These are phyloP conservation scores for Echites panduratus DNA, from an alignment of 257 asterid genomes.

Conservation along the genomic window DNA sequence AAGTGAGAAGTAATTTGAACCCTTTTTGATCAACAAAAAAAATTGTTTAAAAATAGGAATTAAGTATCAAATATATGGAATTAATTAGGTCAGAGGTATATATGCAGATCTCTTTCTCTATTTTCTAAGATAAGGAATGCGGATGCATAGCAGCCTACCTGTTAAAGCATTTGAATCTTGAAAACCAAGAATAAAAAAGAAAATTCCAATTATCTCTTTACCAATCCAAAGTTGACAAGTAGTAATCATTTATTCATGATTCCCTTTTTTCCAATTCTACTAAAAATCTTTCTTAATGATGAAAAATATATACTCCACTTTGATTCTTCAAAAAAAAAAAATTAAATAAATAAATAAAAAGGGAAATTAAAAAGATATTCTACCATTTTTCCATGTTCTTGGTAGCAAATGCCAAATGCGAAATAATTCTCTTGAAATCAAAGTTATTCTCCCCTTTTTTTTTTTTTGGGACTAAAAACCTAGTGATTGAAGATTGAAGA, in stretches of 20 bases:
- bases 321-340: neutral
- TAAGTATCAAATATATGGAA: constrained; percentile 8
- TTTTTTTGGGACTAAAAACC: neutral
- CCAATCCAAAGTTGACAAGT: neutral
- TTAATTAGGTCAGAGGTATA: constrained; percentile 16
- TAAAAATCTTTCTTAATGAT: neutral
- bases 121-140: constrained; percentile 20
- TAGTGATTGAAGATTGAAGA: constrained; percentile 2
- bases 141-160: neutral
- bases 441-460: too few species aligned
- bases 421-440: too few species aligned
- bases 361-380: neutral
- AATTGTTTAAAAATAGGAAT: neutral
- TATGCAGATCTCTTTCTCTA: constrained; percentile 4
- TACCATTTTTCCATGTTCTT: neutral
- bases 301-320: neutral
- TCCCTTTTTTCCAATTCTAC: too few species aligned
- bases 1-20: neutral
- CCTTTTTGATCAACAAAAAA: neutral
- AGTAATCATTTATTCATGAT: neutral
- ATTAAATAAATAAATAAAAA: too few species aligned
- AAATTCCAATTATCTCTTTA: neutral
- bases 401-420: constrained; percentile 8
- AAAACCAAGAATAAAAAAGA: constrained; percentile 16
- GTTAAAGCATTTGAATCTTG: constrained; percentile 19